phyloP scores from a whole-genome alignment of 805 yeast genomes.

The Candida arabinofermentans region DNA sequence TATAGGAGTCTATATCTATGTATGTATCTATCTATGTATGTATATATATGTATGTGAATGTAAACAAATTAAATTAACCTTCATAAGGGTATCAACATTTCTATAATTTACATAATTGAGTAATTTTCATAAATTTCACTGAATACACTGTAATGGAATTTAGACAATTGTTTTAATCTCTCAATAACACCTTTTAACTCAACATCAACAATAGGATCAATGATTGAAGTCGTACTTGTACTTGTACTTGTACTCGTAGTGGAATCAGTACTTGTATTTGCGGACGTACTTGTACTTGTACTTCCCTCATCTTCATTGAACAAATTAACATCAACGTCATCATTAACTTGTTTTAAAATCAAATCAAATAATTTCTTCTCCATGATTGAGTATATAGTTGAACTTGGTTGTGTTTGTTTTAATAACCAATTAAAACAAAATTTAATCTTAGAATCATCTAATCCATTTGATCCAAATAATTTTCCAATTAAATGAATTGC shows the following conservation, averaged over 20 bases:
- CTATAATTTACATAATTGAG: not conserved
- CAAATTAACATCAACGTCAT: no score
- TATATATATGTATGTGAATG: no score
- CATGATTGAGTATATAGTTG: conserved; percentile 71
- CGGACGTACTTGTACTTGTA: no score
- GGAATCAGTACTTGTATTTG: no score
- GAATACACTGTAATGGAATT: conserved; percentile 82
- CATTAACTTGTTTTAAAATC: conserved; percentile 27
- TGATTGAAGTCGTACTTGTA: no score
- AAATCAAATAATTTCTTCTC: conserved; percentile 59
- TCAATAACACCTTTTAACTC: conserved; percentile 57
- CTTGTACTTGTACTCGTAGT: no score
- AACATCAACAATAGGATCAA: conserved; percentile 32
- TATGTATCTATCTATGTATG: no score
- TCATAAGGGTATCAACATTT: no score
- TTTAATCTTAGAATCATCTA: conserved; percentile 42
- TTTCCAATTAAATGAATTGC: conserved; percentile 61
- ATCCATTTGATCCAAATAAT: conserved; percentile 12
- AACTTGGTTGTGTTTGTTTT: conserved; percentile 80
- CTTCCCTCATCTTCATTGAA: conserved; percentile 6
- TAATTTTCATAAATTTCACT: conserved; percentile 53
- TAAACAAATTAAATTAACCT: no score
- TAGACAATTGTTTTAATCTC: conserved; percentile 60
- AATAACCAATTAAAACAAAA: conserved; percentile 77
- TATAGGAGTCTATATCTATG: no score